These are phyloP conservation scores for Diutina sp. DNA, from an alignment of 1,139 yeast species.

Conservation along the genomic window DNA sequence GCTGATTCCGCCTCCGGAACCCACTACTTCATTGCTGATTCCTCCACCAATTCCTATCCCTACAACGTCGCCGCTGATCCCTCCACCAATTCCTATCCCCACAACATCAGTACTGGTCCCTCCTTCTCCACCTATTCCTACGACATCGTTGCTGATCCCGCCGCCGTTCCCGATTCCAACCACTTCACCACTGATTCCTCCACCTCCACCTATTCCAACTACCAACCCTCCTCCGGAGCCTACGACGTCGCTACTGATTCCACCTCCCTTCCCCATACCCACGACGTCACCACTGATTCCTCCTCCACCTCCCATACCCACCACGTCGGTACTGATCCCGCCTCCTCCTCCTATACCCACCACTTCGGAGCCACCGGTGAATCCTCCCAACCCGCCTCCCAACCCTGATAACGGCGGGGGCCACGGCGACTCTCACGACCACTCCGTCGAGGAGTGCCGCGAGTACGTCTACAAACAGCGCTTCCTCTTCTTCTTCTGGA, in stretches of 20 bases:
- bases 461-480: neutral
- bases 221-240: neutral
- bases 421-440: neutral
- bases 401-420: neutral
- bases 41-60: neutral
- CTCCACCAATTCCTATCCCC: neutral
- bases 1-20: too few species aligned
- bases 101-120: too few species aligned
- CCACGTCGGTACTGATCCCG: neutral
- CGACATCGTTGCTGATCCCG: neutral
- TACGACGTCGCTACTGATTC: neutral
- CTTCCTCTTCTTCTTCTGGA: neutral
- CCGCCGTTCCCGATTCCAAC: too few species aligned
- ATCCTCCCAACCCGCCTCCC: neutral
- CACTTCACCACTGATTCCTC: too few species aligned
- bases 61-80: neutral
- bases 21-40: too few species aligned
- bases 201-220: neutral
- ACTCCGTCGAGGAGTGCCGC: neutral
- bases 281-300: neutral
- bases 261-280: neutral
- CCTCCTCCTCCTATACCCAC: neutral
- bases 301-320: neutral
- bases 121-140: neutral
- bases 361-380: neutral